phyloP scores from a whole-genome alignment of 2,329 filamentous ascomycete species.

The Fusarium graminum region DNA sequence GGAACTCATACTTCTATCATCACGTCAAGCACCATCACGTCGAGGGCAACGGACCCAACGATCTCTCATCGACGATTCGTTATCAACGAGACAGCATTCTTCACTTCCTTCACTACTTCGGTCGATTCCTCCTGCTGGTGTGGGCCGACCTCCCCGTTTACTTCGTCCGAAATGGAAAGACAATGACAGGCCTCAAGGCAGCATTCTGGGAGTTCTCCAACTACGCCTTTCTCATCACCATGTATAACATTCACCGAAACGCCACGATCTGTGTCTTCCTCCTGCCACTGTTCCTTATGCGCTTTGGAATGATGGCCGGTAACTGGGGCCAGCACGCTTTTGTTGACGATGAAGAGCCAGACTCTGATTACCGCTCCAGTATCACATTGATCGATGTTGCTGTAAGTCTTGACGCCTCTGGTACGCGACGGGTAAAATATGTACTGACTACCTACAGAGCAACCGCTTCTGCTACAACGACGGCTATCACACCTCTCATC shows the following conservation, averaged over 20 bases:
- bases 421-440: no score
- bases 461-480: constrained; percentile 88
- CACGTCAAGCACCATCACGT: constrained; percentile 90
- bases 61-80: constrained; percentile 80
- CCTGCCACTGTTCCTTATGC: constrained; percentile 74
- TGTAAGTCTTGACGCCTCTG: constrained; percentile 61
- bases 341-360: constrained; percentile 79
- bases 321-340: constrained; percentile 90
- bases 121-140: constrained; percentile 78
- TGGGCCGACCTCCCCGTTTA: constrained; percentile 83
- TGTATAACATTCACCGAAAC: constrained; percentile 61
- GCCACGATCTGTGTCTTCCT: constrained; percentile 75
- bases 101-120: constrained; percentile 79
- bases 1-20: constrained; percentile 88
- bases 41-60: constrained; percentile 82
- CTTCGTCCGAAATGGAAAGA: constrained; percentile 74
- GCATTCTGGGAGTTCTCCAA: constrained; percentile 72
- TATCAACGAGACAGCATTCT: constrained; percentile 78
- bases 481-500: constrained; percentile 85
- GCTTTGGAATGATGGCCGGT: constrained; percentile 81
- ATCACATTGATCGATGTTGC: constrained; percentile 84
- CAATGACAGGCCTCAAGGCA: constrained; percentile 65
- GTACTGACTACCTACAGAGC: constrained; percentile 63
- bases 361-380: constrained; percentile 83
- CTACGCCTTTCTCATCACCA: constrained; percentile 67